Conservation (phyloP, 164 flowering plant species). For the Magnolia kwangsiensis region DNA sequence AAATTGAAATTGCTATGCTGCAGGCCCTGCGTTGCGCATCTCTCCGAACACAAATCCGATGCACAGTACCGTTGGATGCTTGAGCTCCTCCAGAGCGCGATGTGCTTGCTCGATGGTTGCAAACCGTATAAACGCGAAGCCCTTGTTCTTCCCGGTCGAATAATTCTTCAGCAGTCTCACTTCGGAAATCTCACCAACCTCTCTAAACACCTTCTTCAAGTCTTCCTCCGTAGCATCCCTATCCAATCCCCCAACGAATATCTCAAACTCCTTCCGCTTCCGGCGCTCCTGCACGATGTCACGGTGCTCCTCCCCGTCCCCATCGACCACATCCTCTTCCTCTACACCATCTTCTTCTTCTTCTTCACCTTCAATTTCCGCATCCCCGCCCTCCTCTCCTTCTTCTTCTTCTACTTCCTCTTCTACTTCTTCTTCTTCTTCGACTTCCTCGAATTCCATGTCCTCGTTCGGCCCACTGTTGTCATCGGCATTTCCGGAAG, state of each 20-base stretch:
- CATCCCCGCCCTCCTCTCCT: conserved; percentile 20
- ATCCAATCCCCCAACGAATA: conserved; percentile 36
- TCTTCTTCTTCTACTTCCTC: conserved; percentile 6
- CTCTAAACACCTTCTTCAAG: conserved; percentile 27
- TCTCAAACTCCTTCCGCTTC: conserved; percentile 32
- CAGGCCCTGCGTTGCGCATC: no score
- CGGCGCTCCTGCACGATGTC: conserved; percentile 27
- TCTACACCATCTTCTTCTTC: conserved; percentile 20
- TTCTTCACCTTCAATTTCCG: conserved; percentile 21
- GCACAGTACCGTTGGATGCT: conserved; percentile 10
- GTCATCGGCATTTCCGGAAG: no score
- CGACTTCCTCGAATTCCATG: conserved; percentile 19
- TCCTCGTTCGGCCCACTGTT: no score
- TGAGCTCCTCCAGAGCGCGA: conserved; percentile 33
- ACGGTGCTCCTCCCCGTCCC: conserved; percentile 28
- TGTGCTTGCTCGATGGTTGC: conserved; percentile 33
- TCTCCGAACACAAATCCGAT: no score
- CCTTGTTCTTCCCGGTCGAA: conserved; percentile 32
- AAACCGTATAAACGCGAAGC: conserved; percentile 37
- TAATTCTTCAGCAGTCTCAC: conserved; percentile 34
- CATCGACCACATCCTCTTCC: conserved; percentile 10
- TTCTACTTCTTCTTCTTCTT: conserved; percentile 7
- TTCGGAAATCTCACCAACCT: conserved; percentile 31
- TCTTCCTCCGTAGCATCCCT: conserved; percentile 33
- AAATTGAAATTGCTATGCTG: no score